Evolutionary conservation across 495 filamentous ascomycete genomes (phyloP).

Genomic region (Rostrohypoxylon terebratum): DNA sequence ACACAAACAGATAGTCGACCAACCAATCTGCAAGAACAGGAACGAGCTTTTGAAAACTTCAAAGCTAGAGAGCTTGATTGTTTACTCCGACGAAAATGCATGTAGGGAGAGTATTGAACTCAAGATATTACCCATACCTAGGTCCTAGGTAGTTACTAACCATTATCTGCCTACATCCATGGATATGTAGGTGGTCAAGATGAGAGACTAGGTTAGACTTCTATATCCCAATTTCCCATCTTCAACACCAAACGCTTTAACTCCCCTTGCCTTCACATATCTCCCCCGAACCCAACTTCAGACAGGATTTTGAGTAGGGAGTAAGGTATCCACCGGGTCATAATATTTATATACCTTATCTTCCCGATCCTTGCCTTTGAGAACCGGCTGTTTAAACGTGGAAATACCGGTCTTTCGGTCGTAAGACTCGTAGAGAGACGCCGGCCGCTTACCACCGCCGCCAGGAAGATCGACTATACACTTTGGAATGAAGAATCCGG

Average conservation of each 20-base stretch:
- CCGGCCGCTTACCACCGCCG: conserved; percentile 70
- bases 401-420: conserved; percentile 62
- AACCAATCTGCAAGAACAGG: not conserved
- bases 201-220: not conserved
- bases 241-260: conserved; percentile 2
- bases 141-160: not conserved
- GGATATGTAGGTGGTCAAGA: not conserved
- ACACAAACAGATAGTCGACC: not conserved
- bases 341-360: conserved; percentile 67
- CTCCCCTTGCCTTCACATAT: not conserved
- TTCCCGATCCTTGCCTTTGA: conserved; percentile 58
- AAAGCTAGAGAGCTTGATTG: not conserved
- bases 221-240: not conserved
- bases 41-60: not conserved
- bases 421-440: conserved; percentile 63
- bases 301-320: not conserved
- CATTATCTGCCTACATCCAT: not conserved
- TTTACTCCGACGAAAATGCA: not conserved
- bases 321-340: conserved; percentile 58
- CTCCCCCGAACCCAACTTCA: not conserved
- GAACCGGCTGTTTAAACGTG: conserved; percentile 64
- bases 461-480: conserved; percentile 72
- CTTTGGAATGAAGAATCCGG: conserved; percentile 68
- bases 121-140: not conserved
- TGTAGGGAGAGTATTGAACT: conserved; percentile 1